Conservation (phyloP, 345 rosid genomes). For the Hevea brasiliensis region DNA sequence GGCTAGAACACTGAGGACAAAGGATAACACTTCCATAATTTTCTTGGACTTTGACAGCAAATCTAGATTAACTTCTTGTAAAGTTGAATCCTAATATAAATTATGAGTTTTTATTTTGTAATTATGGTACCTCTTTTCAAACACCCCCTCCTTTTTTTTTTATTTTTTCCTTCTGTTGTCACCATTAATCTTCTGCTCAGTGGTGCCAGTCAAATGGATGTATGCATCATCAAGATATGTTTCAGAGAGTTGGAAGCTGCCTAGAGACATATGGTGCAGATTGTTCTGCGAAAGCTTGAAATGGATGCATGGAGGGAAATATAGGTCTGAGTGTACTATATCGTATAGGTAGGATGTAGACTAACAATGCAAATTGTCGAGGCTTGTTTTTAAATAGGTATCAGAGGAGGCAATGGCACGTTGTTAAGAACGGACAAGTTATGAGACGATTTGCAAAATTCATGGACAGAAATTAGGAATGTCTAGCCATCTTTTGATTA, state of each 20-base stretch:
- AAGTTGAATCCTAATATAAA: slow-evolving; percentile 40
- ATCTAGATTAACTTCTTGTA: slow-evolving; percentile 41
- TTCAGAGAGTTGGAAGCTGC: not conserved
- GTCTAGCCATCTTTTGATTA: not conserved
- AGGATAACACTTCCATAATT: slow-evolving; percentile 89
- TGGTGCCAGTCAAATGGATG: not conserved
- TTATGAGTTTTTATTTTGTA: slow-evolving; percentile 4
- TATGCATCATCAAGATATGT: not conserved
- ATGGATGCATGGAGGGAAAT: not conserved
- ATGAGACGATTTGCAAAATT: not conserved
- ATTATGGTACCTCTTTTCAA: not conserved
- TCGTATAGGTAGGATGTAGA: not conserved
- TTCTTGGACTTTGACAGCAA: slow-evolving; percentile 68
- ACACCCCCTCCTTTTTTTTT: too few relatives aligned
- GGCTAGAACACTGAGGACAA: slow-evolving; percentile 83
- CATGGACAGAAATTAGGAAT: not conserved
- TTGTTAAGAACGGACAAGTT: not conserved
- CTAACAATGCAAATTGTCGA: not conserved
- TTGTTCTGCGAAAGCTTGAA: not conserved
- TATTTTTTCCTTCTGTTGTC: not conserved
- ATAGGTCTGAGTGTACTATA: too few relatives aligned
- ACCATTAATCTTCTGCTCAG: not conserved
- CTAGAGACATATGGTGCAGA: not conserved
- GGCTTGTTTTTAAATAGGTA: not conserved
- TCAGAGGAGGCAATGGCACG: not conserved